Evolutionary conservation across 768 basidiomycete species (phyloP).

Genomic region (Tulasnella sp.): DNA sequence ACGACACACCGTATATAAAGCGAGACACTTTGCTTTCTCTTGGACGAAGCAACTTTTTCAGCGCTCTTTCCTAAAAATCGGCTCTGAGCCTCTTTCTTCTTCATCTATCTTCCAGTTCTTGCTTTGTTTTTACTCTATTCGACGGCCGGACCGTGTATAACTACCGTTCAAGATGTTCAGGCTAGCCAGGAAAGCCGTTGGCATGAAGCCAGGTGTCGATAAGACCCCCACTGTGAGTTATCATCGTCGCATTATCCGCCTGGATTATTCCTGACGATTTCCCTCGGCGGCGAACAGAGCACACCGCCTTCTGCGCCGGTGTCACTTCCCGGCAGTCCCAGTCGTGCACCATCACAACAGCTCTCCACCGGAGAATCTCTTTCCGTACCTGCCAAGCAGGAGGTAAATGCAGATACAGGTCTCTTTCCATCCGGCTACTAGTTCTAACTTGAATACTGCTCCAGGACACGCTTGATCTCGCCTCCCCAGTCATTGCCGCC

Average conservation of each 20-base stretch:
- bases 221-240: not conserved
- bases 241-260: not conserved
- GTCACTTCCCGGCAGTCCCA: constrained; percentile 6
- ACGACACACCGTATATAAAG: constrained; percentile 13
- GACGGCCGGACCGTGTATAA: constrained; percentile 8
- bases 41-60: constrained; percentile 1
- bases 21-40: not conserved
- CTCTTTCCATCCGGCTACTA: not conserved
- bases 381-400: not conserved
- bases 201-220: not conserved
- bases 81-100: not conserved
- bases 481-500: not conserved
- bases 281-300: not conserved
- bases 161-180: not conserved
- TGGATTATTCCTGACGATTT: not conserved
- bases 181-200: not conserved
- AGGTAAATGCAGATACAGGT: not conserved
- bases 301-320: not conserved
- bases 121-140: not conserved
- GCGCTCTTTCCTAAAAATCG: not conserved
- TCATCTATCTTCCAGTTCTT: not conserved
- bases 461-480: not conserved
- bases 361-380: constrained; percentile 1
- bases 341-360: not conserved
- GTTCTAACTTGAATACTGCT: not conserved